Evolutionary conservation across 179 eudicot species (phyloP), one percentile per base, ranked within the genome.

Genomic region (Silene noctiflora): DNA sequence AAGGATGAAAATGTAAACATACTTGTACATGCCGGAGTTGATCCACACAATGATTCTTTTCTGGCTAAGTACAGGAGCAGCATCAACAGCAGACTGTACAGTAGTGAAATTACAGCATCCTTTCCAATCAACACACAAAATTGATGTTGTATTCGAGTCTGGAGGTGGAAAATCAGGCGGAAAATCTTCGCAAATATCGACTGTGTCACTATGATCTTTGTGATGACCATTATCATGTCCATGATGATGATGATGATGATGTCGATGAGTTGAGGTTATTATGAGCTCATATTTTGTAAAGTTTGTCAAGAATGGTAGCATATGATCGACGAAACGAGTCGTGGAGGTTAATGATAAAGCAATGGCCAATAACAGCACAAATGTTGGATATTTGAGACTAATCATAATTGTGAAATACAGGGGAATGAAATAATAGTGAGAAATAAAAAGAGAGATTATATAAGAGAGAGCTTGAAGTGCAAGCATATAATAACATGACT

Each of bases 91-190:
- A 1, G 96, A 84, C 69, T 94, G 97, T 11, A 94, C 85, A 0
- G 94, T 84, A 0, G 97, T 92, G 81, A 89, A 94, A 73, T 92
- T 89, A 75, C 98, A 94, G 63, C 98, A 94, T n/a, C 98, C 98
- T 24, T 90, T 89, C 24, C 71, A 81, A 81, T 94, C 98, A 5
- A 94, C 98, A 65, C 98, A 94, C 16, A 90, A 53, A n/a, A 79
- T 72, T 4, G 88, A 81, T 13, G 89, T 89, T 2, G 89, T 85
- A 80, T 83, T 83, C 0, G 94, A 86, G 78, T 84, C 91, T 0
- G 92, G 86, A 68, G 94, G 92, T 8, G 97, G 93, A 39, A 92
- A 78, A 79, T 88, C 84, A 12, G 87, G 84, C 0, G 98, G 94
- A 61, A 94, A 92, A 77, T 89, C 84, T 35, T 86, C 98, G 35